Evolutionary conservation across 2,329 filamentous ascomycete species (phyloP), one percentile per base, ranked within the genome.

Genomic region (Orbilia javanica): DNA sequence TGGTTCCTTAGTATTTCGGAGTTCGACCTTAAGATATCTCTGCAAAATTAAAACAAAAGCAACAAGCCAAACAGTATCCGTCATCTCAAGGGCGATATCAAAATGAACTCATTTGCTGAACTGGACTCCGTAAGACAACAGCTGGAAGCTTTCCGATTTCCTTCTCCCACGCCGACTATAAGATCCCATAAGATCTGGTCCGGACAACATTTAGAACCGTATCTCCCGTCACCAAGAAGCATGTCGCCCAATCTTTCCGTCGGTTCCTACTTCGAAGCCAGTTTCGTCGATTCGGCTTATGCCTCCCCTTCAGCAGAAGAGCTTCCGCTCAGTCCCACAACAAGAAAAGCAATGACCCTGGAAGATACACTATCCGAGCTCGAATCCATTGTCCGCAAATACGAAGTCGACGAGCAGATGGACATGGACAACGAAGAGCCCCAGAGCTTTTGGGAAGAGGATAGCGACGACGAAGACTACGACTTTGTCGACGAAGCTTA

Each of bases 401-500:
- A 78, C 67, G 67, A 78, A 64, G 67, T 39, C 3, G 67, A 78
- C 34, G 53, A 67, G 18, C 22, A 10, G 52, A 62, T 29, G 29
- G 27, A 18, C 15, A 10, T 48, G 10, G 44, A 7, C 3, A 46
- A 18, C 25, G 52, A 48, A 29, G 73, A 77, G 18, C 67, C 67
- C 10, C 67, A 48, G 55, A 78, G 74, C 53, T 78, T 72, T 22
- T 78, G 74, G 74, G 67, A 78, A 8, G 57, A 57, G 52, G 67
- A 72, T n/a, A 78, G 74, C 20, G 67, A 71, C 27, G 64, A 69
- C 31, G 62, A 67, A 25, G 74, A 78, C 44, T 66, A 72, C 39
- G 74, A 78, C 44, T 71, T 78, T 57, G 67, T 78, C 44, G 74
- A 78, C 53, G 74, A 78, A 50, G 74, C 74, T 22, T 78, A 78